phyloP scores from a whole-genome alignment of 495 filamentous ascomycete genomes.

The Penicillium desertorum region DNA sequence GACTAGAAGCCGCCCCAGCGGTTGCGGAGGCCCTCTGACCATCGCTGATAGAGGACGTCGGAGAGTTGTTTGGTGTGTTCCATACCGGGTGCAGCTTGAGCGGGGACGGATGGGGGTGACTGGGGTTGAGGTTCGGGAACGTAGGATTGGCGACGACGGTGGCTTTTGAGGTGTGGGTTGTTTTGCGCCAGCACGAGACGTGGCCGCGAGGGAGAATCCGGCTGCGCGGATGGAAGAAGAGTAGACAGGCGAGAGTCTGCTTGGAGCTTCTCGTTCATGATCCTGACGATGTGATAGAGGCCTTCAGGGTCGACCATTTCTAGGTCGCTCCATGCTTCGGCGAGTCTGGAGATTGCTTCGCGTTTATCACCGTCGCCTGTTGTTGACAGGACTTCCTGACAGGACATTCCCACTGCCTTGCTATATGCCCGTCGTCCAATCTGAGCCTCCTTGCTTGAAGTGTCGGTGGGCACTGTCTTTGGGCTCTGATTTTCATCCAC shows the following conservation, averaged over 20 bases:
- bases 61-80: conserved; percentile 86
- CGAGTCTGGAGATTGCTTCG: conserved; percentile 75
- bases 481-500: conserved; percentile 49
- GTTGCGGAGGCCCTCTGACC: conserved; percentile 78
- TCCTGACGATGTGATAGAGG: conserved; percentile 75
- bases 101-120: conserved; percentile 42
- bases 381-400: conserved; percentile 79
- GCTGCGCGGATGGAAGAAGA: conserved; percentile 43
- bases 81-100: conserved; percentile 67
- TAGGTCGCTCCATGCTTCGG: conserved; percentile 78
- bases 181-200: conserved; percentile 76
- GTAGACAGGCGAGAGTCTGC: conserved; percentile 53
- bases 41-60: conserved; percentile 85
- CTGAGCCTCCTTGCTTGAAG: conserved; percentile 70
- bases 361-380: conserved; percentile 72
- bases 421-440: conserved; percentile 76
- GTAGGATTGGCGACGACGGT: conserved; percentile 66
- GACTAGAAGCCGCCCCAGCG: conserved; percentile 66
- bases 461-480: conserved; percentile 34
- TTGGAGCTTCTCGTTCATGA: conserved; percentile 61
- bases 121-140: conserved; percentile 36
- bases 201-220: conserved; percentile 49
- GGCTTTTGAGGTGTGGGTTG: conserved; percentile 81
- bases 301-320: conserved; percentile 90
- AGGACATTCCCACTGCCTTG: conserved; percentile 73